Base-by-base conservation (phyloP, 768 basidiomycete genomes). In the Lactarius indigo region DNA sequence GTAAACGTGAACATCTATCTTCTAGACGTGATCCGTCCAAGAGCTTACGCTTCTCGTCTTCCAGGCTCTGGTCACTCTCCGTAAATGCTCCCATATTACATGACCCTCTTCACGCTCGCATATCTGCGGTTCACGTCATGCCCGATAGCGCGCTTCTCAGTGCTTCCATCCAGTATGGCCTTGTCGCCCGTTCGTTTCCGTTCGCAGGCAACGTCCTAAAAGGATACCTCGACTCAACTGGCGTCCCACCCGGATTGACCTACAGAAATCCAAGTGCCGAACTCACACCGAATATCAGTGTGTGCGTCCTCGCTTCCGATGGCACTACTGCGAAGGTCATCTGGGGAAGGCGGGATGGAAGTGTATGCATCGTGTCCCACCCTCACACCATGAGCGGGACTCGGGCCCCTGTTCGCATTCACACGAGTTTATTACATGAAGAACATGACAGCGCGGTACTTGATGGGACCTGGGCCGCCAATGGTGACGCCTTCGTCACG, bases 241-340 rank as follows among this genome's bases (percentile, higher is more conserved):
- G 86, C 7, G 79, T 82, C 12, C 82, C 83, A 13, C 78, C 81
- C 47, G 87, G 87, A 7, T 69, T 85, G 20, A 87, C 87, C 2
- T 81, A 85, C 60, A 88, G 88, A 4, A 91, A 92, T 70, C 90
- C 89, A 4, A 91, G 91, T 70, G 83, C 83, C 15, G 89, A 92
- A 71, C 88, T 92, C 68, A 81, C 84, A 1, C 89, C 90, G 2
- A 81, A 91, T 60, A 81, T 91, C 13, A 84, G 87, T 17, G 74
- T 80, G 0, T 88, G 87, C 66, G 76, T 80, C 5, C 76, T 92
- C 28, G 71, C 82, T 20, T 87, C 89, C 0, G 83, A 85, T 30
- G 87, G 88, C 5, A 84, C 84, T 5, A 86, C 87, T 0, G 90
- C 84, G 12, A 85, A 84, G 63, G 79, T 90, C 15, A 77, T 85